Percentiles rank a stretch among this genome's conserved stretches.
These are phyloP conservation scores for Euphrasia confusa DNA, from an alignment of 257 asterid genomes.

Conservation along the genomic window DNA sequence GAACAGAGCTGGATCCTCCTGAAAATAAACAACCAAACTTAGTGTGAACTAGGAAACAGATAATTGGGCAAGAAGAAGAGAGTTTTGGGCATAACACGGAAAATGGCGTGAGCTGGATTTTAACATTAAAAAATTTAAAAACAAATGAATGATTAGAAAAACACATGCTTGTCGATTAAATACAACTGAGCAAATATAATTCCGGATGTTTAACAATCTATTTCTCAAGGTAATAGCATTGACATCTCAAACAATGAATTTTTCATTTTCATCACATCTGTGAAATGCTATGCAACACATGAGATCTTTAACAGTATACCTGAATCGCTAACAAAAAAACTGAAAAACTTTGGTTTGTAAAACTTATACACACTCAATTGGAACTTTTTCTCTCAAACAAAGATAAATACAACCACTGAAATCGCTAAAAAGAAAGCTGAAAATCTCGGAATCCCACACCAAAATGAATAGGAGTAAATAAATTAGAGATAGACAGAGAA, in stretches of 20 bases:
- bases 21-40: conserved; percentile 5
- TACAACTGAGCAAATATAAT: not conserved
- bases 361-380: not conserved
- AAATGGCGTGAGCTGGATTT: too few species aligned
- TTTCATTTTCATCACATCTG: not conserved
- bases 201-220: not conserved
- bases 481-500: not conserved
- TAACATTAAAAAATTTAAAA: too few species aligned
- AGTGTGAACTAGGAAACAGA: conserved; percentile 3
- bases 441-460: not conserved
- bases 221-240: not conserved
- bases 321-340: too few species aligned
- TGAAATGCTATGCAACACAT: not conserved
- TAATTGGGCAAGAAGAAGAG: too few species aligned
- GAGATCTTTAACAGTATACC: not conserved
- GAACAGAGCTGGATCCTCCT: conserved; percentile 78
- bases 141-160: too few species aligned
- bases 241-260: not conserved
- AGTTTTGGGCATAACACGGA: too few species aligned
- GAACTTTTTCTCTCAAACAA: too few species aligned
- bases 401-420: too few species aligned
- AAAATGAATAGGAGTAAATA: not conserved
- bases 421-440: not conserved
- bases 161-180: not conserved
- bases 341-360: not conserved